Evolutionary conservation across 2,329 filamentous ascomycete genomes (phyloP), one percentile per base, ranked within the genome.

Genomic region (Talaromyces marneffei): DNA sequence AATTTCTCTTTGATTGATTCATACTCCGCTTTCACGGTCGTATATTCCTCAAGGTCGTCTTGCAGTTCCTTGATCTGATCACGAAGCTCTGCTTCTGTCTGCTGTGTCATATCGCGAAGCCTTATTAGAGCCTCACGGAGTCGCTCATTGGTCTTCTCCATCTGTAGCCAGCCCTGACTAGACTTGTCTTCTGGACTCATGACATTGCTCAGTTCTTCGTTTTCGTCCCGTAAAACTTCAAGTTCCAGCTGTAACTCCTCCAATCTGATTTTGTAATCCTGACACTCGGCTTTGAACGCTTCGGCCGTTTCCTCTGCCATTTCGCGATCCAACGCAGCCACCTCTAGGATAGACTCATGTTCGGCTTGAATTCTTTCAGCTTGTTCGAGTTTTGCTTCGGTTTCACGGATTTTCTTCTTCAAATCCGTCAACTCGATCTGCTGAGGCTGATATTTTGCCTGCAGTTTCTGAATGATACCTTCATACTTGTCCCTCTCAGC

Each of bases 241-340:
- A 93, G 83, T 72, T 99, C 93, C 9, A 97, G 80, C 68, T 94
- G 87, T 7, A 96, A 79, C 73, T 97, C 92, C 72, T 97, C 92
- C 1, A 86, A 77, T 70, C 87, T 91, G 62, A 84, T 78, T 69
- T 91, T 90, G 58, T 96, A 74, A 2, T 85, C 83, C 39, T 96
- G 90, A 25, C 95, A 79, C 70, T 99, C 92, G 1, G 85, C 83
- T 72, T 92, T 94, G 56, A 89, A 80, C 18, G 88, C 86, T 66
- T 97, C 94, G 0, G 90, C 88, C 46, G 87, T 91, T 75, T 97
- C 93, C 74, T 99, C 92, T 0, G 94, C 94, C 90, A 97, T 96
- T 74, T 99, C 93, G 48, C 91, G 86, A 72, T 99, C 94, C 27
- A 99, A 79, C 0, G 90, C 88, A 6, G 92, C 91, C 75, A 94